These are phyloP conservation scores for Moniliophthora roreri DNA, from an alignment of 1,284 basidiomycete genomes.

Conservation along the genomic window DNA sequence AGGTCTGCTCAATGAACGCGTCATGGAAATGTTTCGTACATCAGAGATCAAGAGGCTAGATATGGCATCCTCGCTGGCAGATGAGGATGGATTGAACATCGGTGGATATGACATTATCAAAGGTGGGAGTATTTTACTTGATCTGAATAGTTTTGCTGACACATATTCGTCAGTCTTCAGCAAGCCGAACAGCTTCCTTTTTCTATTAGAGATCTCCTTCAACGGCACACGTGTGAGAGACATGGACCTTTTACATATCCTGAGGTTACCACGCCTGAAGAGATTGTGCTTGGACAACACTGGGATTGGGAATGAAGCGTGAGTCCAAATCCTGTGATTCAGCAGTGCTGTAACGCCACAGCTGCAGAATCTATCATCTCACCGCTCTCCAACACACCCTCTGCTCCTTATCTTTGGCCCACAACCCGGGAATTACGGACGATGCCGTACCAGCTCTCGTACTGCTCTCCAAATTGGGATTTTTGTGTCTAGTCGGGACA, in stretches of 20 bases:
- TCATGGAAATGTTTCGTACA: conserved; percentile 37
- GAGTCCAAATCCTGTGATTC: conserved; percentile 18
- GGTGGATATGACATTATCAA: conserved; percentile 39
- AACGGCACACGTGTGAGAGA: conserved; percentile 43
- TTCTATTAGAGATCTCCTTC: conserved; percentile 49
- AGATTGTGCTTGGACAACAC: conserved; percentile 53
- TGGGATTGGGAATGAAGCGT: conserved; percentile 63
- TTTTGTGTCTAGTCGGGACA: conserved; percentile 54
- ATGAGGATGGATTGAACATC: conserved; percentile 50
- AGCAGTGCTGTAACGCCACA: not conserved
- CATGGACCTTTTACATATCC: conserved; percentile 49
- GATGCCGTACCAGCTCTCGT: conserved; percentile 55
- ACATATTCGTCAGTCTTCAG: conserved; percentile 42
- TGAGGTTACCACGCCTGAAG: conserved; percentile 50
- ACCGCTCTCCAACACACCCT: conserved; percentile 54
- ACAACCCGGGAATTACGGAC: conserved; percentile 52
- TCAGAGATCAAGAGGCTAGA: conserved; percentile 37
- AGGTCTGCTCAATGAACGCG: conserved; percentile 42
- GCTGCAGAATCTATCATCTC: conserved; percentile 58
- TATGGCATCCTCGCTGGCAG: conserved; percentile 43
- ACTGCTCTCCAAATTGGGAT: conserved; percentile 43
- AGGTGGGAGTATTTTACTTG: conserved; percentile 31
- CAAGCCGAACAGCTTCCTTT: conserved; percentile 49
- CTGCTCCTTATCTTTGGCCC: conserved; percentile 46
- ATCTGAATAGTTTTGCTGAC: not conserved